Conservation (phyloP, 129 eudicot species). For the Flaveria sonorensis region DNA sequence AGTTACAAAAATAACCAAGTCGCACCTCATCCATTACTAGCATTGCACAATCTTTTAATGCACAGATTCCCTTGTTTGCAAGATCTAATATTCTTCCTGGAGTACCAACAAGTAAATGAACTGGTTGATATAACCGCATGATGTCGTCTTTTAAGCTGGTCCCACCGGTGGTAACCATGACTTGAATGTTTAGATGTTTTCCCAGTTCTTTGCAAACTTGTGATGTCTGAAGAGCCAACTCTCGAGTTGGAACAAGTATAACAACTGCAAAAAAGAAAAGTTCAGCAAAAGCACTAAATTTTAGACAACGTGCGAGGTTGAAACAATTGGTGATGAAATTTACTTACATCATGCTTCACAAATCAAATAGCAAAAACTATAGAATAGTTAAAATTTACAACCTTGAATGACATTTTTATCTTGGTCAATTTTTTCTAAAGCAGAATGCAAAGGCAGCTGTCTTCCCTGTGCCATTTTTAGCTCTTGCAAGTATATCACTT, state of each 20-base stretch:
- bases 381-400: constrained; percentile 34
- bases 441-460: constrained; percentile 97
- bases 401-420: constrained; percentile 93
- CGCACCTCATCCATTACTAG: constrained; percentile 93
- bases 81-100: constrained; percentile 99
- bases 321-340: background rate
- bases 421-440: constrained; percentile 93
- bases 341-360: background rate
- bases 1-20: background rate
- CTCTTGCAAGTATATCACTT: constrained; percentile 97
- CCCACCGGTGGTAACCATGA: constrained; percentile 98
- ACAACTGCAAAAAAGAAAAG: constrained; percentile 56
- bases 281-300: background rate
- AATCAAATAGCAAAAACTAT: constrained; percentile 12
- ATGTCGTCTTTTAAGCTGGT: constrained; percentile 96
- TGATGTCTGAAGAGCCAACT: constrained; percentile 97
- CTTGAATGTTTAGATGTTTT: constrained; percentile 85
- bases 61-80: constrained; percentile 79
- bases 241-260: constrained; percentile 98
- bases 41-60: constrained; percentile 77
- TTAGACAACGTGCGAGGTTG: background rate
- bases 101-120: constrained; percentile 96
- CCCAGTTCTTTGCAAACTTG: constrained; percentile 99
- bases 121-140: constrained; percentile 96
- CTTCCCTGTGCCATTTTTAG: constrained; percentile 98